Evolutionary conservation across 352 stramenopile species (phyloP), one percentile per base, ranked within the genome.

Genomic region (Globisporangium canariense): DNA sequence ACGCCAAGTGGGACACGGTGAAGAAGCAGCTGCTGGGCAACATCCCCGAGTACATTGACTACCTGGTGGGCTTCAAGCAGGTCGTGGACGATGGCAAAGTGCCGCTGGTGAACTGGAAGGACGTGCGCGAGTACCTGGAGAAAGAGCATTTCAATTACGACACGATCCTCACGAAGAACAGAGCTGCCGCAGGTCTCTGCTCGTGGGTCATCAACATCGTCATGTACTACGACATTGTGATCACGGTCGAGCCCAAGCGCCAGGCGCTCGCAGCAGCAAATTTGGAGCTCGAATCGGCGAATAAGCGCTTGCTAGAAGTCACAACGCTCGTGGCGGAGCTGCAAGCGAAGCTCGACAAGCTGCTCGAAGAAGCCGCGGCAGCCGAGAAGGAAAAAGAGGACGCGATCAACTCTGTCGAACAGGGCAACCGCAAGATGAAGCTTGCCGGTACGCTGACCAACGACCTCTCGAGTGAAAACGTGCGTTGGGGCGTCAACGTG

Each of bases 181-280:
- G 93, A 52, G 94, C 94, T 9, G 96, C 96, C 16, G 96, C 92
- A 0, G 93, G 92, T 43, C 70, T 98, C 46, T 98, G 92, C 66
- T 94, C 86, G 3, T 98, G 97, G 81, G 95, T 98, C 43, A 76
- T 98, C 67, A 98, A 98, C 67, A 98, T 98, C 46, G 93, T 98
- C 47, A 96, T 93, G 76, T 98, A 98, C 80, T 98, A 98, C 77
- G 94, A 98, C 72, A 98, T 98, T 47, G 79, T 98, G 1, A 76
- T 98, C 46, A 97, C 93, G 0, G 92, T 98, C 20, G 94, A 98
- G 75, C 96, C 96, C 7, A 98, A 98, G 74, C 89, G 95, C 36
- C 85, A 93, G 60, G 93, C 93, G 5, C 75, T 98, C 5, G 88
- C 88, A 0, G 86, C 96, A 41, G 95, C 94, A 1, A 98, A 98